phyloP scores from a whole-genome alignment of 73 alveolate genomes.

The Uronychia binucleata region DNA sequence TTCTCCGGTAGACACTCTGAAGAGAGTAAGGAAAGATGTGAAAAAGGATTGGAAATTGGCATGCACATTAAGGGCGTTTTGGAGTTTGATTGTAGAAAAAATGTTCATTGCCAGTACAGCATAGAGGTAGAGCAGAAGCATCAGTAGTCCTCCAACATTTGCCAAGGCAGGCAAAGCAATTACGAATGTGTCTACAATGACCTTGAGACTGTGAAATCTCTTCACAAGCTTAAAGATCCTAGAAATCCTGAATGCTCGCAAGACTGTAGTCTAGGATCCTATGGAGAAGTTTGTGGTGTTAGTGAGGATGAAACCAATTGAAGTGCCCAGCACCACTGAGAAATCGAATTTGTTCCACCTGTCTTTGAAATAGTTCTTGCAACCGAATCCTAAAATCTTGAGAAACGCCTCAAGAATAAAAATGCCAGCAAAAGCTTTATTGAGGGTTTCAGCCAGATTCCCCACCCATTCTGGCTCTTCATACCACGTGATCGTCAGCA shows the following conservation, averaged over 20 bases:
- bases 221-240: conserved; percentile 25
- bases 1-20: conserved; percentile 83
- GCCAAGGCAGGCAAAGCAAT: conserved; percentile 59
- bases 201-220: conserved; percentile 1
- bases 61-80: conserved; percentile 19
- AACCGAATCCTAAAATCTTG: conserved; percentile 60
- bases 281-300: conserved; percentile 4
- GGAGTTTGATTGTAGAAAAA: conserved; percentile 32
- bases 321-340: conserved; percentile 32
- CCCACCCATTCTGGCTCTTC: too few species aligned
- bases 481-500: too few species aligned
- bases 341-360: conserved; percentile 65
- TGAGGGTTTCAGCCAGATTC: too few species aligned
- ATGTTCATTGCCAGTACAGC: conserved; percentile 51
- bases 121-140: conserved; percentile 51
- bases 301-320: conserved; percentile 10
- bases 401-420: conserved; percentile 58
- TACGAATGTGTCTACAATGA: conserved; percentile 17
- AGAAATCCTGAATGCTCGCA: conserved; percentile 30
- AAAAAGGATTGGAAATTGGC: conserved; percentile 54
- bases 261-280: conserved; percentile 13
- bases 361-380: conserved; percentile 21
- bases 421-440: too few species aligned
- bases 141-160: conserved; percentile 59
- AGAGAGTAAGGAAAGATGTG: conserved; percentile 50